Evolutionary conservation across 2,329 filamentous ascomycete genomes (phyloP).

Genomic region (Juglanconis oblonga): DNA sequence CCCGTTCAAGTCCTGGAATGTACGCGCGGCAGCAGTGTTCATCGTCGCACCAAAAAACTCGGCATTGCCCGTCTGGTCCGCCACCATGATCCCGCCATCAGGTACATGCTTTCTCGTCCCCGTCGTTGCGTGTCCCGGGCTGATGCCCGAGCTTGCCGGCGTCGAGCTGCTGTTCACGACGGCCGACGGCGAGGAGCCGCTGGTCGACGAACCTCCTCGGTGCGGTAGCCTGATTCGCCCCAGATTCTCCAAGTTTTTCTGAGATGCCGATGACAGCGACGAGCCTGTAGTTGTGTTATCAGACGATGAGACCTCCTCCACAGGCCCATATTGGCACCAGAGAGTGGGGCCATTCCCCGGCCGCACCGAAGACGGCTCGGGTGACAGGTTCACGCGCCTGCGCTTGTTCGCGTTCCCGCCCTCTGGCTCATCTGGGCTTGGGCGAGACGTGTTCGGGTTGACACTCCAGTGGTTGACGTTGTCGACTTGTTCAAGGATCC

Average conservation of each 20-base stretch:
- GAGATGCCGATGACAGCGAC: conserved; percentile 3
- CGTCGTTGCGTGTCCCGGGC: not conserved
- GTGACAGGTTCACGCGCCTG: conserved; percentile 12
- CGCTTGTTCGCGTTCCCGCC: conserved; percentile 10
- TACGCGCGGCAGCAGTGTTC: not conserved
- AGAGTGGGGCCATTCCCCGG: not conserved
- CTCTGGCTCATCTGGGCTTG: conserved; percentile 29
- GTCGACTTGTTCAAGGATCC: not conserved
- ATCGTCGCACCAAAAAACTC: not conserved
- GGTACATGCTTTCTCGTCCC: not conserved
- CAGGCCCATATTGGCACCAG: conserved; percentile 1
- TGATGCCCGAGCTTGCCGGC: conserved; percentile 9
- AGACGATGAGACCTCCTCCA: conserved; percentile 1
- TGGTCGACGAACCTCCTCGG: conserved; percentile 11
- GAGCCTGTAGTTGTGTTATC: conserved; percentile 2
- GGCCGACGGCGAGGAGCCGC: conserved; percentile 9
- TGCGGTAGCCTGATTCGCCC: conserved; percentile 9
- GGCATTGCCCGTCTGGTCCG: not conserved
- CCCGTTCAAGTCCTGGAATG: conserved; percentile 9
- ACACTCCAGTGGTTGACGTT: conserved; percentile 51
- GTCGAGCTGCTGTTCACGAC: conserved; percentile 3
- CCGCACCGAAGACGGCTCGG: not conserved
- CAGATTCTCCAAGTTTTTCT: not conserved
- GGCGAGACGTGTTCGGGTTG: conserved; percentile 37
- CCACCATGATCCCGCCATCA: not conserved